Evolutionary conservation across 495 filamentous ascomycete species (phyloP).

Genomic region (Tetracladium marchalianum): DNA sequence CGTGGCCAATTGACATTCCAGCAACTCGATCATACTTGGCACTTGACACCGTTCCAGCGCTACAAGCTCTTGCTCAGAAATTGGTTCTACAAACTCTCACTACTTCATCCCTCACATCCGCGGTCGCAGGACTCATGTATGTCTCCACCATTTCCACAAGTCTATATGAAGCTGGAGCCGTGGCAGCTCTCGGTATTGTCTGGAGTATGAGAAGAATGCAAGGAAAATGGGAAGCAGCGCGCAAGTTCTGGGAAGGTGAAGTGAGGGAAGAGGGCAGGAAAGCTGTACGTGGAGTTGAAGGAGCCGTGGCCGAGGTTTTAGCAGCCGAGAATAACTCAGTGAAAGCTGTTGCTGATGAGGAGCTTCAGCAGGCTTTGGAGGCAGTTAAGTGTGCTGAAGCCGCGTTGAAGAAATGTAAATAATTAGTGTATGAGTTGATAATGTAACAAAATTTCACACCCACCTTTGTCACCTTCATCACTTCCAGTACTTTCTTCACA

Average conservation of each 20-base stretch:
- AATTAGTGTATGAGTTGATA: slow-evolving; percentile 3
- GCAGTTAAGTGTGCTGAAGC: slow-evolving; percentile 41
- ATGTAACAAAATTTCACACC: slow-evolving; percentile 1
- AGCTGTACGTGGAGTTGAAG: slow-evolving; percentile 60
- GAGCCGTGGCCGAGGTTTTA: slow-evolving; percentile 47
- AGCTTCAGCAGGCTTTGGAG: slow-evolving; percentile 42
- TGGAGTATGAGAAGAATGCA: slow-evolving; percentile 69
- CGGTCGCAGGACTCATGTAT: slow-evolving; percentile 26
- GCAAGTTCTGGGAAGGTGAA: slow-evolving; percentile 61
- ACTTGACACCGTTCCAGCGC: slow-evolving; percentile 52
- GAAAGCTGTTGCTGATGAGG: slow-evolving; percentile 27
- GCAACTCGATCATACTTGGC: slow-evolving; percentile 51
- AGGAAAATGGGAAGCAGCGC: slow-evolving; percentile 63
- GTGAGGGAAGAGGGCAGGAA: slow-evolving; percentile 73
- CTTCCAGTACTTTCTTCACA: too few species aligned
- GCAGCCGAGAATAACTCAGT: slow-evolving; percentile 25
- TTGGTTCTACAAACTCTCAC: slow-evolving; percentile 69
- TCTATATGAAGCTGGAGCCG: slow-evolving; percentile 66
- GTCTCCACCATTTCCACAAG: slow-evolving; percentile 29
- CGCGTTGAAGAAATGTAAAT: slow-evolving; percentile 25
- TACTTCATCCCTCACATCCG: slow-evolving; percentile 57
- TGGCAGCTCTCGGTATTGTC: slow-evolving; percentile 70
- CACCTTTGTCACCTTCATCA: background rate
- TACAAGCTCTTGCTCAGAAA: slow-evolving; percentile 74
- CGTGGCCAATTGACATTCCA: slow-evolving; percentile 39